Base-by-base conservation (phyloP, 2,329 filamentous ascomycete genomes). In the Sordariomycetes sp. region DNA sequence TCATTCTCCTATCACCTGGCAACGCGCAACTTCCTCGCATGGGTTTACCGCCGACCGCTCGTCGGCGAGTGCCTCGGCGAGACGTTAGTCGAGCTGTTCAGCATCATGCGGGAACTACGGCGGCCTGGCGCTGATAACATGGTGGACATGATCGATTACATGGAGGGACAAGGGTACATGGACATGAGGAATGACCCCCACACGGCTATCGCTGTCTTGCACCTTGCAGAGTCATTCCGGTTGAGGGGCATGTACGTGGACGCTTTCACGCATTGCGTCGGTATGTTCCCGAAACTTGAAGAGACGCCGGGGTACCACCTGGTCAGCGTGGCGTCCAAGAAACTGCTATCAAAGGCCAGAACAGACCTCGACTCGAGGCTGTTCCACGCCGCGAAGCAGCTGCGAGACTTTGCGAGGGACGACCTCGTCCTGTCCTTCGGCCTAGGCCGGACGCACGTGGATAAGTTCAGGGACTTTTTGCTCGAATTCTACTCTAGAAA, bases 21-120 rank as follows among this genome's bases (percentile, higher is more conserved):
- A 1, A 87, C 82, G 2, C 79, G 88, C 15, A 92, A 92, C 64
- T 81, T 90, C 62, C 85, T 91, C 59, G 87, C 88, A 3, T 90
- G 84, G 74, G 67, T 88, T 1, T 78, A 81, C 58, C 74, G 79
- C 2, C 79, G 79, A 59, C 81, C 87, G 0, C 66, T 91, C 36
- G 87, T 90, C 1, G 88, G 87, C 6, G 71, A 76, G 39, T 77
- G 80, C 56, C 76, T 94, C 20, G 86, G 87, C 1, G 69, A 70
- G 22, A 77, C 86, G 0, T 70, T 91, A 10, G 76, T 86, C 15
- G 75, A 76, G 25, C 73, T 92, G n/a, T 72, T 87, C 62, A 76
- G 81, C 59, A 81, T 80, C 60, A 79, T 91, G 73, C 72, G 80
- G 45, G 74, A 84, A 50, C 86, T 83, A 63, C 76, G 86, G 35